A percentile compares a stretch with the other conserved stretches of the same genome.
phyloP scores from a whole-genome alignment of 768 basidiomycete genomes.

The Leccinum broughii region DNA sequence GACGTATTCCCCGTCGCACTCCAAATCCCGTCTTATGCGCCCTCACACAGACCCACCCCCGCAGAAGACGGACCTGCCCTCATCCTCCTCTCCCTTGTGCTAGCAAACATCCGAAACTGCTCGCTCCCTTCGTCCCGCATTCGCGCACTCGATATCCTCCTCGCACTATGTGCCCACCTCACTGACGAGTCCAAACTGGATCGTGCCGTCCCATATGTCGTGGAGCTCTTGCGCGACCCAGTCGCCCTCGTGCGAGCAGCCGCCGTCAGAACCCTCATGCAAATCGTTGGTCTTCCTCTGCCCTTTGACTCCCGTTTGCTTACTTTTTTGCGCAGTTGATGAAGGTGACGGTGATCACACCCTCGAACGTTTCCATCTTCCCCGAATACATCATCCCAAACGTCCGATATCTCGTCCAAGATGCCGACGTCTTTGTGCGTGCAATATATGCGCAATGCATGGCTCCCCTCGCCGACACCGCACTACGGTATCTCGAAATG shows the following conservation, averaged over 20 bases:
- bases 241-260: conserved; percentile 78
- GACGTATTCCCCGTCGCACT: conserved; percentile 79
- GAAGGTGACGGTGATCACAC: conserved; percentile 70
- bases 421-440: conserved; percentile 83
- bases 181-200: conserved; percentile 97
- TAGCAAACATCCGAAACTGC: conserved; percentile 89
- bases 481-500: conserved; percentile 89
- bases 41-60: conserved; percentile 49
- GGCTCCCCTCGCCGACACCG: conserved; percentile 81
- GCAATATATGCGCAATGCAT: conserved; percentile 84
- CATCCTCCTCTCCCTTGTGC: conserved; percentile 82
- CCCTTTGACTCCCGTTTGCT: neutral
- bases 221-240: conserved; percentile 87
- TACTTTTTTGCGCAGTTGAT: conserved; percentile 43
- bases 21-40: conserved; percentile 54
- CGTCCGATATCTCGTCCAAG: conserved; percentile 76
- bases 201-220: conserved; percentile 87
- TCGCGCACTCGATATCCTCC: conserved; percentile 80
- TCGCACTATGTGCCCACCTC: conserved; percentile 76
- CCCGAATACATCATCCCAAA: conserved; percentile 96
- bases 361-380: conserved; percentile 69
- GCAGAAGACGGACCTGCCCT: conserved; percentile 86
- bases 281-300: conserved; percentile 59
- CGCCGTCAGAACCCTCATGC: conserved; percentile 75
- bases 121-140: conserved; percentile 83